Base-by-base conservation (phyloP, 441 rosid genomes). In the Gossypium aridum region DNA sequence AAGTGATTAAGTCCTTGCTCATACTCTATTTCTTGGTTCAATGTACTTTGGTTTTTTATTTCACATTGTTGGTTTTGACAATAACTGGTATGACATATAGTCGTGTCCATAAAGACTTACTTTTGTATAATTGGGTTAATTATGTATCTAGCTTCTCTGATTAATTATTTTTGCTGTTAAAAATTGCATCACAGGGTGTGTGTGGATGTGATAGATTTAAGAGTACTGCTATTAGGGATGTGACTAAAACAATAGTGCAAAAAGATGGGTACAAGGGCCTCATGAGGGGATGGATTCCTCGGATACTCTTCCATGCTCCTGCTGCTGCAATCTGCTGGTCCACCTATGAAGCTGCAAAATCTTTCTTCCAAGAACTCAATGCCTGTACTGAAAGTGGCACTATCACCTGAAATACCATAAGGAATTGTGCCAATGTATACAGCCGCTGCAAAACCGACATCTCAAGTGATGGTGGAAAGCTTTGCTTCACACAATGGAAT, bases 321-420 rank as follows among this genome's bases (percentile, higher is more conserved):
- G 99, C 99, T 74, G 98, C 99, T 43, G 97, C 98, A 1, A 96
- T 96, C 73, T 93, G 97, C 80, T 96, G 99, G 99, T 92, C 99
- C 14, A 87, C 93, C 7, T 96, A 96, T 69, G 99, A 93, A 86
- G 86, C 91, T 3, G 80, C 80, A 2, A 96, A 96, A 83, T 53
- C 84, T 12, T 93, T 92, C 81, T 96, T 96, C 59, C 85, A 91
- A 60, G 80, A 89, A 72, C 81, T 84, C 77, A 89, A 90, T 64
- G 80, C 51, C 17, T 75, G 61, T 65, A 77, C 37, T 25, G 74
- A 75, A 70, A 76, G 85, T 37, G 79, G 82, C 69, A 77, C 73
- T 26, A 72, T 76, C 47, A 83, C 88, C 74, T 88, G 76, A 87
- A 74, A 14, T 47, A 71, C 25, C 26, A 51, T 17, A 8, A 64